Conservation (phyloP, 805 yeast species). For the Saccharomycopsis selenospora region DNA sequence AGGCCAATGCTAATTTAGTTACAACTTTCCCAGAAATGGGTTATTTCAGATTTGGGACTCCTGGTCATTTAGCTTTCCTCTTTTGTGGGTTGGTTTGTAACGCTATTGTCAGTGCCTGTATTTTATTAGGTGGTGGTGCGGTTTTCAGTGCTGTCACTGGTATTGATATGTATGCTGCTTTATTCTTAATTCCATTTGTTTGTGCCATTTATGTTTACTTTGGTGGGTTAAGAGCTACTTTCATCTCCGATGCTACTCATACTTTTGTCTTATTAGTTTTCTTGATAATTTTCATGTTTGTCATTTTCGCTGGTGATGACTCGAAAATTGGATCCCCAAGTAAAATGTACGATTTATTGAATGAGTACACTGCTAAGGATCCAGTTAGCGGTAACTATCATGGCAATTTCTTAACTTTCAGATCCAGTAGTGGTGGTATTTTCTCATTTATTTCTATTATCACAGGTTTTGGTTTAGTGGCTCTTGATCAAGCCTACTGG, state of each 20-base stretch:
- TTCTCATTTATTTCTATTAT: constrained; percentile 28
- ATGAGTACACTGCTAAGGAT: constrained; percentile 28
- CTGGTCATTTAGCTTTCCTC: constrained; percentile 33
- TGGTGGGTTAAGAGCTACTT: constrained; percentile 48
- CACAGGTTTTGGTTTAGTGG: constrained; percentile 33
- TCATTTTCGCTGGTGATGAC: constrained; percentile 30
- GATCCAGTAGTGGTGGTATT: constrained; percentile 30
- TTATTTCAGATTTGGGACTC: constrained; percentile 34
- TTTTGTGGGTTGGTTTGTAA: constrained; percentile 36
- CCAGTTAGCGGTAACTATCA: constrained; percentile 33
- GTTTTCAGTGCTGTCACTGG: constrained; percentile 37
- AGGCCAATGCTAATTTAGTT: constrained; percentile 32
- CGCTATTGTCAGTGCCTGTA: constrained; percentile 35
- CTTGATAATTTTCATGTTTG: constrained; percentile 31
- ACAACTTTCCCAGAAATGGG: constrained; percentile 38
- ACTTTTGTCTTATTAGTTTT: constrained; percentile 38
- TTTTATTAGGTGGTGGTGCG: constrained; percentile 39
- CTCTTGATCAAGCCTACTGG: constrained; percentile 35
- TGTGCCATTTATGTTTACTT: constrained; percentile 43
- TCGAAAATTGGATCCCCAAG: constrained; percentile 37
- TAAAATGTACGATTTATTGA: constrained; percentile 36
- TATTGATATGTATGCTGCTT: constrained; percentile 40
- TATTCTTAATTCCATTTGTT: constrained; percentile 40
- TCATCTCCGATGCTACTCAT: constrained; percentile 45
- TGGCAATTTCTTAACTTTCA: constrained; percentile 33